Percentiles rank a stretch among this genome's conserved stretches.
These are phyloP conservation scores for Anastatica hierochuntica DNA, from an alignment of 345 rosid genomes.

Conservation along the genomic window DNA sequence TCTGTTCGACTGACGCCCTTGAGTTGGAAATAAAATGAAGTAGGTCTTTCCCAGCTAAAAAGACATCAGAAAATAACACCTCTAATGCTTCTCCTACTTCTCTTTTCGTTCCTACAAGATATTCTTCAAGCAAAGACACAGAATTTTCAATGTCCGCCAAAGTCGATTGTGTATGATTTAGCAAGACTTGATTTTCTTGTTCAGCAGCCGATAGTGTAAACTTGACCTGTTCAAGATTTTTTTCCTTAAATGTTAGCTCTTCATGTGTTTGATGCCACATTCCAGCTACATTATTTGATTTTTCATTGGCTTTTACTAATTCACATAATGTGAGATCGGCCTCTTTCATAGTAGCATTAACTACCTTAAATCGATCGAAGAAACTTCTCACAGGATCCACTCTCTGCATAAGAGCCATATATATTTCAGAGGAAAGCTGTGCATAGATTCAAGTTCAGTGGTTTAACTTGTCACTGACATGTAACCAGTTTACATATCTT, in stretches of 20 bases:
- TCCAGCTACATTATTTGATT: conserved; percentile 38
- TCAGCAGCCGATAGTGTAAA: conserved; percentile 39
- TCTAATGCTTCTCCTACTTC: conserved; percentile 44
- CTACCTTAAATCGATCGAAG: conserved; percentile 56
- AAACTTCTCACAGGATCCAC: conserved; percentile 34
- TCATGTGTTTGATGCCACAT: conserved; percentile 50
- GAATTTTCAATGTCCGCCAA: conserved; percentile 38
- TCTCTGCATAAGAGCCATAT: conserved; percentile 36
- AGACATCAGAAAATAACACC: conserved; percentile 36
- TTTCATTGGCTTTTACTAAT: conserved; percentile 56
- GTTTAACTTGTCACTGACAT: conserved; percentile 15
- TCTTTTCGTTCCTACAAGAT: conserved; percentile 46
- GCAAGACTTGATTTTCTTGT: conserved; percentile 41
- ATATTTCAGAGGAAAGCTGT: conserved; percentile 24
- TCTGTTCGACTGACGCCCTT: conserved; percentile 47
- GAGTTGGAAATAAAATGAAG: conserved; percentile 30
- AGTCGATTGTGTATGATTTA: conserved; percentile 32
- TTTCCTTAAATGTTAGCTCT: conserved; percentile 41
- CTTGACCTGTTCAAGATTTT: conserved; percentile 43
- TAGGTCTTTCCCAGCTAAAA: conserved; percentile 41
- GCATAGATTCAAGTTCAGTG: conserved; percentile 6
- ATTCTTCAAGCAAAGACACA: conserved; percentile 49
- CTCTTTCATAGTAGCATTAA: conserved; percentile 60
- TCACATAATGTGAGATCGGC: conserved; percentile 60
- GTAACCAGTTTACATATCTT: conserved; percentile 2